Conservation (phyloP, 305 asterid genomes). For the Fraxinus nigra region DNA sequence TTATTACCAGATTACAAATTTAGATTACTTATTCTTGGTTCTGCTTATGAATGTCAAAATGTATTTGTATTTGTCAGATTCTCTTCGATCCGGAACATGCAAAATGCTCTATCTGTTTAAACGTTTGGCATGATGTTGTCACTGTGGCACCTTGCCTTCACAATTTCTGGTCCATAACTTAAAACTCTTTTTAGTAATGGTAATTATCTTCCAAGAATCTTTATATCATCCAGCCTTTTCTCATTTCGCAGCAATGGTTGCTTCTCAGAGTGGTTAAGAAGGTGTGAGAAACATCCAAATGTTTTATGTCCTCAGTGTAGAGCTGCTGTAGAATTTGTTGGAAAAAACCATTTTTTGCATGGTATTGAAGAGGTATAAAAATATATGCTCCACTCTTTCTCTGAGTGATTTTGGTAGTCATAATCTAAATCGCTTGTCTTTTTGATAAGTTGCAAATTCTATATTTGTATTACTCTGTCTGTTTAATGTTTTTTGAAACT, state of each 20-base stretch:
- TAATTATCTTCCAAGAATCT: constrained; percentile 9
- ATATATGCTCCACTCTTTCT: constrained; percentile 12
- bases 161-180: constrained; percentile 70
- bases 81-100: constrained; percentile 81
- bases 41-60: constrained; percentile 14
- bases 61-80: constrained; percentile 42
- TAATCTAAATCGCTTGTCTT: neutral
- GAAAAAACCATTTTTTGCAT: constrained; percentile 87
- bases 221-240: constrained; percentile 19
- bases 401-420: neutral
- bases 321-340: constrained; percentile 87
- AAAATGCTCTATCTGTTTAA: constrained; percentile 84
- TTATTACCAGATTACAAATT: neutral
- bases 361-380: constrained; percentile 72
- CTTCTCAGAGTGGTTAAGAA: constrained; percentile 97
- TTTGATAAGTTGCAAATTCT: neutral
- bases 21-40: neutral
- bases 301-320: constrained; percentile 93
- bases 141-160: constrained; percentile 98
- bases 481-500: neutral
- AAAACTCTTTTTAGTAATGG: constrained; percentile 18
- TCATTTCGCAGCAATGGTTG: constrained; percentile 79
- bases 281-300: constrained; percentile 61
- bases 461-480: constrained; percentile 8
- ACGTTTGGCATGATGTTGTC: constrained; percentile 95